Evolutionary conservation across 805 yeast genomes (phyloP).

Genomic region (Groenewaldozyma salmanticensis): DNA sequence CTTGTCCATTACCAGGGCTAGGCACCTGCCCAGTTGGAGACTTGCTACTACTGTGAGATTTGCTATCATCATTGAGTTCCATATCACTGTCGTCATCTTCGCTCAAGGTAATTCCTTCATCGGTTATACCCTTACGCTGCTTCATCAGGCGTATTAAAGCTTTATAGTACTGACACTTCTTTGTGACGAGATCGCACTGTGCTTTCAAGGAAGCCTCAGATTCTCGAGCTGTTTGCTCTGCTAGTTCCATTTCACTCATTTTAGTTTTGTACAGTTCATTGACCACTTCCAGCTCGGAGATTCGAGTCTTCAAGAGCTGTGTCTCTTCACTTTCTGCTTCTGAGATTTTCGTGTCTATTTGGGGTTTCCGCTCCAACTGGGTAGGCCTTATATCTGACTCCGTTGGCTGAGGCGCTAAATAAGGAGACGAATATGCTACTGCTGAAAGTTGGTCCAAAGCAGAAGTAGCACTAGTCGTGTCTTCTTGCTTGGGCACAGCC

Average conservation of each 20-base stretch:
- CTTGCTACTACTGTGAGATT: too few species aligned
- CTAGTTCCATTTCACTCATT: conserved; percentile 64
- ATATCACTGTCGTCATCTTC: background rate
- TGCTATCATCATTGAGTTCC: background rate
- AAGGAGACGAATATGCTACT: conserved; percentile 15
- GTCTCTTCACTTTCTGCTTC: background rate
- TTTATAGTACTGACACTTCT: background rate
- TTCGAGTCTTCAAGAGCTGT: conserved; percentile 51
- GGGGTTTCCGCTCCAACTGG: conserved; percentile 2
- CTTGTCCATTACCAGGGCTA: too few species aligned
- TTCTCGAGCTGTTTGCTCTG: conserved; percentile 27
- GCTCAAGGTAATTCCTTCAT: background rate
- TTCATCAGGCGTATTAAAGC: background rate
- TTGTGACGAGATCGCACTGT: background rate
- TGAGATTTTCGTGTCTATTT: background rate
- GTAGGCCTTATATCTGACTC: conserved; percentile 12
- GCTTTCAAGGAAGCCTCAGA: conserved; percentile 20
- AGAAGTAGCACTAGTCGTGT: background rate
- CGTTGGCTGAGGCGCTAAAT: conserved; percentile 14
- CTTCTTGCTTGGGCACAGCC: background rate
- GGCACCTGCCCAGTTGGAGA: too few species aligned
- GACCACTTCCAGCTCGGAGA: conserved; percentile 81
- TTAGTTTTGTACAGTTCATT: conserved; percentile 80
- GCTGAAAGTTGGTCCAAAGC: conserved; percentile 17
- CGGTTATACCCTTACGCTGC: background rate